phyloP scores from a whole-genome alignment of 1,284 basidiomycete species.

The Cryptococcus hybrid region DNA sequence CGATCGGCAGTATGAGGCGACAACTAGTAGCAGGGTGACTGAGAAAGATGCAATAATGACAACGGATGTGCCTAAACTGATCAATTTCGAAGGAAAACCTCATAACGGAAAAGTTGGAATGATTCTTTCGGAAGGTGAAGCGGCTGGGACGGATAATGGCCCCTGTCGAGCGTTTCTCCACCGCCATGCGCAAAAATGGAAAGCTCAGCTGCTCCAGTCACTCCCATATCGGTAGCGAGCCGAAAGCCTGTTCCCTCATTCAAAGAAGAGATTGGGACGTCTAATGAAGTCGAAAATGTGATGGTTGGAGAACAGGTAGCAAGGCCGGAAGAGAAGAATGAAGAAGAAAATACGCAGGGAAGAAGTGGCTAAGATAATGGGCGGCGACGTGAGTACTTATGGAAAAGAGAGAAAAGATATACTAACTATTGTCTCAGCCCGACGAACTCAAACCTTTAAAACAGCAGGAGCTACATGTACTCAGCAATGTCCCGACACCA shows the following conservation, averaged over 20 bases:
- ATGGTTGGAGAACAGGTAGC: not conserved
- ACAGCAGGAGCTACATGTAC: conserved; percentile 26
- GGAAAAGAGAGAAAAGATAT: not conserved
- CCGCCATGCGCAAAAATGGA: too few species aligned
- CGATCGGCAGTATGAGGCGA: not conserved
- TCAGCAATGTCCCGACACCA: not conserved
- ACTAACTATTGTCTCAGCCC: conserved; percentile 8
- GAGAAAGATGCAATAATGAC: not conserved
- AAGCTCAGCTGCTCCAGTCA: too few species aligned
- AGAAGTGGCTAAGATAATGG: conserved; percentile 41
- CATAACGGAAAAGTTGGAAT: too few species aligned
- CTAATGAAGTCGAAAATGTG: not conserved
- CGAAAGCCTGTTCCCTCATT: not conserved
- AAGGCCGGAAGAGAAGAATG: not conserved
- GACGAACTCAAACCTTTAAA: conserved; percentile 24
- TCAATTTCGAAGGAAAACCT: too few species aligned
- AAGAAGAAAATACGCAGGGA: conserved; percentile 30
- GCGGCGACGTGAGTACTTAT: conserved; percentile 24
- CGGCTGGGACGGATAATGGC: too few species aligned
- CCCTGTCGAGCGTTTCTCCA: too few species aligned
- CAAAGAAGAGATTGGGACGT: not conserved
- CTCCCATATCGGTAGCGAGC: not conserved
- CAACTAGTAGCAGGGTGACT: not conserved
- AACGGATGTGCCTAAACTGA: too few species aligned
- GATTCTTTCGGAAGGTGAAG: too few species aligned